phyloP scores from a whole-genome alignment of 1,284 basidiomycete genomes.

The Trichosporon sp. region DNA sequence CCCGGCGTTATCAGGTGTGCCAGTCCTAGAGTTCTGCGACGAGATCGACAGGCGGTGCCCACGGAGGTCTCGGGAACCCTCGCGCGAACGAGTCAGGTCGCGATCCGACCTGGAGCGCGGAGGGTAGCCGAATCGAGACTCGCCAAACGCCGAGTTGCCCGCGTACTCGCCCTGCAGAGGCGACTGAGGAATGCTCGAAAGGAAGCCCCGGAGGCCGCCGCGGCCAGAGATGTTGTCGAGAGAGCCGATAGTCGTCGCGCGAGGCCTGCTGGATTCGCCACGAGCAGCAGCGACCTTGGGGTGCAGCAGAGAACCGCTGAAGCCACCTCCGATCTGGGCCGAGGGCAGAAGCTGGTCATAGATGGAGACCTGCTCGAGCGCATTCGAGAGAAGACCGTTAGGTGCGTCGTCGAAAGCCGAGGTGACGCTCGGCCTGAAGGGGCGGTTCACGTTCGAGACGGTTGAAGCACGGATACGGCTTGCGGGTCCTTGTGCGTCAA shows the following conservation, averaged over 20 bases:
- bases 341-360: conserved; percentile 32
- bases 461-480: conserved; percentile 80
- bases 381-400: conserved; percentile 43
- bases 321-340: conserved; percentile 12
- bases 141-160: conserved; percentile 3
- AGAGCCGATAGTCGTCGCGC: conserved; percentile 85
- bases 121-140: conserved; percentile 30
- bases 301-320: conserved; percentile 16
- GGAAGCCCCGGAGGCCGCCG: conserved; percentile 53
- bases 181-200: conserved; percentile 48
- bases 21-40: conserved; percentile 38
- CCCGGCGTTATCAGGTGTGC: conserved; percentile 43
- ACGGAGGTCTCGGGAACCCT: conserved; percentile 26
- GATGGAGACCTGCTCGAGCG: conserved; percentile 38
- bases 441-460: conserved; percentile 66
- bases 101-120: conserved; percentile 32
- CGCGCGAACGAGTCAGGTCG: conserved; percentile 34
- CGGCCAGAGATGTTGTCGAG: conserved; percentile 62
- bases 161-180: conserved; percentile 29
- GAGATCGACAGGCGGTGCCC: conserved; percentile 40
- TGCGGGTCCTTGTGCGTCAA: conserved; percentile 61
- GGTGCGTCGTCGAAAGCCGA: conserved; percentile 66
- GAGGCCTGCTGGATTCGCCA: conserved; percentile 59
- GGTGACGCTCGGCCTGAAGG: conserved; percentile 57
- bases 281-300: conserved; percentile 19